These are phyloP conservation scores for Umbelopsis sp. DNA, from an alignment of 192 early-diverging fungal species.

Conservation along the genomic window DNA sequence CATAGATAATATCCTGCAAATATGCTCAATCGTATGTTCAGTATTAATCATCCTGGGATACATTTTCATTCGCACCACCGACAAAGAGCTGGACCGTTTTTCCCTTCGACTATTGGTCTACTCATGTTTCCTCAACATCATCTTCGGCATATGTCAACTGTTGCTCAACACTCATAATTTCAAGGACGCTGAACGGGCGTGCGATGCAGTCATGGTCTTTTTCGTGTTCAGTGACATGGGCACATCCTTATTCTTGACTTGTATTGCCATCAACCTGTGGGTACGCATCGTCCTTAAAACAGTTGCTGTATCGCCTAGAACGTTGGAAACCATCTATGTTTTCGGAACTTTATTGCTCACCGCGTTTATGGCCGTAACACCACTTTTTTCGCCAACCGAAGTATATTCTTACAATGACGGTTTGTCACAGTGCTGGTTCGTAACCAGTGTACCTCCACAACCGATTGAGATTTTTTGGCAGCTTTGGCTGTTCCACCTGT, in stretches of 20 bases:
- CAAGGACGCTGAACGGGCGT: neutral
- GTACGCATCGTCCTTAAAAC: neutral
- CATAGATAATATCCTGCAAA: neutral
- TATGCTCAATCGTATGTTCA: neutral
- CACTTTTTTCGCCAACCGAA: neutral
- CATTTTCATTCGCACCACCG: neutral
- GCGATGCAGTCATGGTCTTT: neutral
- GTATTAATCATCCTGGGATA: neutral
- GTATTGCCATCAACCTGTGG: slow-evolving; percentile 1
- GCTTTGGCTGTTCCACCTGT: neutral
- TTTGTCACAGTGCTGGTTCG: slow-evolving; percentile 1
- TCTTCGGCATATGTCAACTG: neutral
- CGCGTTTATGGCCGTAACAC: neutral
- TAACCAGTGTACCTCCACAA: neutral
- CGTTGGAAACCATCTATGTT: neutral
- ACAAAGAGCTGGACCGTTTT: neutral
- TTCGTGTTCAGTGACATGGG: neutral
- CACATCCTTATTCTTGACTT: neutral
- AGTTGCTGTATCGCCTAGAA: neutral
- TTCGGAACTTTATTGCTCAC: neutral
- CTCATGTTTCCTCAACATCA: neutral
- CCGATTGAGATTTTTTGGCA: neutral
- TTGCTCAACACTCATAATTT: neutral
- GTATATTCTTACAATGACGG: neutral
- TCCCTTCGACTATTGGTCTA: slow-evolving; percentile 8